phyloP scores from a whole-genome alignment of 257 asterid species.

The Paulownia fortunei region DNA sequence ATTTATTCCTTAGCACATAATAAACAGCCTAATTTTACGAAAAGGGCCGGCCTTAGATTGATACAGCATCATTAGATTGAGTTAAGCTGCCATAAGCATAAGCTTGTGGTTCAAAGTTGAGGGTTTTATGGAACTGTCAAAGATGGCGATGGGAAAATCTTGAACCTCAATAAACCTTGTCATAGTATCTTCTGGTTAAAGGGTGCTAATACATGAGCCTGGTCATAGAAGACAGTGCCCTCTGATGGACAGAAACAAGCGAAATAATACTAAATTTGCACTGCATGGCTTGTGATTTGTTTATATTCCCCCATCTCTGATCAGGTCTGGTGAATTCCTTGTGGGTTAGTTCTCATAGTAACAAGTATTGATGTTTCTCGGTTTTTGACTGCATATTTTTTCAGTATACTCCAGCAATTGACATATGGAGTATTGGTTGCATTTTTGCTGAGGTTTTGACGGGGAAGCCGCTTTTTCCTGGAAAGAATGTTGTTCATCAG shows the following conservation, averaged over 20 bases:
- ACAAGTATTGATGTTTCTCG: conserved; percentile 12
- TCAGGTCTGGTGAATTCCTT: not conserved
- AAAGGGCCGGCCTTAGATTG: conserved; percentile 12
- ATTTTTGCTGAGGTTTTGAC: conserved; percentile 91
- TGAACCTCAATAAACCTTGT: conserved; percentile 4
- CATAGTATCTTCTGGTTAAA: not conserved
- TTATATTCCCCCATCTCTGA: not conserved
- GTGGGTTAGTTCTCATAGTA: conserved; percentile 21
- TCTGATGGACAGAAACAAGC: not conserved
- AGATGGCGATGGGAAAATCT: not conserved
- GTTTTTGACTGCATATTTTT: conserved; percentile 20
- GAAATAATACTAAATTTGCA: not conserved
- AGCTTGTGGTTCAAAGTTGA: conserved; percentile 16
- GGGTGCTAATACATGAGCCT: not conserved
- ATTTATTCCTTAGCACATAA: not conserved
- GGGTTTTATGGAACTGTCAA: not conserved
- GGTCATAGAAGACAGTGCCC: not conserved
- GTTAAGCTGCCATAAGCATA: not conserved
- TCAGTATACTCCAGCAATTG: conserved; percentile 97
- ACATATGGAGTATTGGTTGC: conserved; percentile 96
- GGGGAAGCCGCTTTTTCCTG: conserved; percentile 90
- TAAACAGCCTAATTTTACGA: conserved; percentile 3
- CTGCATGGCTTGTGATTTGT: conserved; percentile 1
- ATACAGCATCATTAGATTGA: conserved; percentile 3
- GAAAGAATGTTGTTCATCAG: conserved; percentile 92